Percentiles rank a stretch among this genome's conserved stretches.
phyloP scores from a whole-genome alignment of 345 rosid species.

The Eucalyptus leucophloia region DNA sequence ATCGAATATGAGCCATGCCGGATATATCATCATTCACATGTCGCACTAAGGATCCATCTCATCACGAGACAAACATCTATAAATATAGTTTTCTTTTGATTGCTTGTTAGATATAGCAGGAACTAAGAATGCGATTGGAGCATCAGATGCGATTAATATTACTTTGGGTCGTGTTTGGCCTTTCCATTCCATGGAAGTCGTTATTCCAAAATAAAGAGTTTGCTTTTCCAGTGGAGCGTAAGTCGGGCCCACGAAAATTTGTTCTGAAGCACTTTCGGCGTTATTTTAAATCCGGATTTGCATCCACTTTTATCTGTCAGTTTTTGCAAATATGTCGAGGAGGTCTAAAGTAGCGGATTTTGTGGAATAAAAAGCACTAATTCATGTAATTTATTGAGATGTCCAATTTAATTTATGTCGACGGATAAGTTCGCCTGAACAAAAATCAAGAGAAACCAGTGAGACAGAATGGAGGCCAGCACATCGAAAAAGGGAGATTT shows the following conservation, averaged over 20 bases:
- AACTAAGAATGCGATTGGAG: background rate
- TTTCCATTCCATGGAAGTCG: background rate
- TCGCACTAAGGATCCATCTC: background rate
- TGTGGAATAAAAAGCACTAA: background rate
- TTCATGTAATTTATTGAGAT: background rate
- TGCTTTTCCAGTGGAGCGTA: background rate
- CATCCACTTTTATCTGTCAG: background rate
- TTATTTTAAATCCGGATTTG: background rate
- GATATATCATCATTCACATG: background rate
- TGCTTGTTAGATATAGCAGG: background rate
- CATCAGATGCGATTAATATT: background rate
- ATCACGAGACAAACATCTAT: background rate
- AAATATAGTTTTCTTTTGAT: background rate
- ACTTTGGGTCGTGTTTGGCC: background rate
- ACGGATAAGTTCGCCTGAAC: background rate
- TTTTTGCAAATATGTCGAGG: background rate
- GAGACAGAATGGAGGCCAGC: background rate
- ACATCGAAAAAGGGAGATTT: background rate
- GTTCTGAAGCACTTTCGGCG: background rate
- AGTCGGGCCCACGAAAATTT: background rate
- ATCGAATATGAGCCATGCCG: background rate
- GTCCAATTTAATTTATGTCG: background rate
- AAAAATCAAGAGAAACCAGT: background rate
- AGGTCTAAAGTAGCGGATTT: background rate
- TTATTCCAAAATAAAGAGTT: background rate